Evolutionary conservation across 1,139 yeast species (phyloP).

Genomic region (Casaregolazyma suthepensis): DNA sequence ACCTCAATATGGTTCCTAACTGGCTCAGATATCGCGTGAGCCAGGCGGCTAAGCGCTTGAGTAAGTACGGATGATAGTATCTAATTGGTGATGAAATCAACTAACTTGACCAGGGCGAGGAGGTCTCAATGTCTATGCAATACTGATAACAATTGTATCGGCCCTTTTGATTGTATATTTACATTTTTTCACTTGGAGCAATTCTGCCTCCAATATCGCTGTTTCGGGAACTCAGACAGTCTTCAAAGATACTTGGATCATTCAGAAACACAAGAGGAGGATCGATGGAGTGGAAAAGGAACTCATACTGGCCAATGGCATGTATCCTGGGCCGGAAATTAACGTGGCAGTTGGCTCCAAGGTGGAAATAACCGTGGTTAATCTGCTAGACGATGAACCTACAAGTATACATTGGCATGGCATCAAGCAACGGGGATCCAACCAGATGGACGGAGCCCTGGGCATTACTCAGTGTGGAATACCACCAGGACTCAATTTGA

Average conservation of each 20-base stretch:
- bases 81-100: not conserved
- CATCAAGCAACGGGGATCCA: conserved; percentile 58
- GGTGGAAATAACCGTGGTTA: conserved; percentile 52
- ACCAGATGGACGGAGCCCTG: conserved; percentile 77
- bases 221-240: not conserved
- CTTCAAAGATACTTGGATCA: conserved; percentile 2
- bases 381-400: conserved; percentile 54
- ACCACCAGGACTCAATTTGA: conserved; percentile 63
- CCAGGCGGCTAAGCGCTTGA: not conserved
- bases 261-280: not conserved
- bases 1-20: not conserved
- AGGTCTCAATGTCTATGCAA: not conserved
- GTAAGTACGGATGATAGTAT: not conserved
- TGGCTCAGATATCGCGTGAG: not conserved
- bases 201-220: not conserved
- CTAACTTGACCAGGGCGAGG: not conserved
- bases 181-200: not conserved
- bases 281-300: conserved; percentile 53
- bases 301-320: conserved; percentile 63
- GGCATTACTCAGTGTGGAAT: conserved; percentile 80
- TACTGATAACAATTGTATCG: not conserved
- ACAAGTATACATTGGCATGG: conserved; percentile 85
- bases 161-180: not conserved
- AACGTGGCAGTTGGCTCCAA: conserved; percentile 61
- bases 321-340: conserved; percentile 72